phyloP scores from a whole-genome alignment of 768 basidiomycete genomes.

The Polyporus arcularius region DNA sequence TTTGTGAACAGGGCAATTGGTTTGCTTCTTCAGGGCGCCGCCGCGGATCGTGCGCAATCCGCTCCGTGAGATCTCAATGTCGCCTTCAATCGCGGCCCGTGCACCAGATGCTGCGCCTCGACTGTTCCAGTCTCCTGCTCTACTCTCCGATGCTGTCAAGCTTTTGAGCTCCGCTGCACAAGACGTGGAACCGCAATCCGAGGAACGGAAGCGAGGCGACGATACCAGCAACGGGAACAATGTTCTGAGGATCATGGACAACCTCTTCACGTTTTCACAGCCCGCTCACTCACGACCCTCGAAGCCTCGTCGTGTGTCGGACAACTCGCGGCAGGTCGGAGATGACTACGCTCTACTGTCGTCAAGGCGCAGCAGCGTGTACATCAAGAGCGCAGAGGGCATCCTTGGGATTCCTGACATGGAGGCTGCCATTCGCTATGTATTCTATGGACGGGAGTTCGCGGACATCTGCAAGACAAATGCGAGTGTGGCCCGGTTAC shows the following conservation, averaged over 20 bases:
- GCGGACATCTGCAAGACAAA: slow-evolving; percentile 60
- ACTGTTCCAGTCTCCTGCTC: slow-evolving; percentile 61
- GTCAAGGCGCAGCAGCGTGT: slow-evolving; percentile 56
- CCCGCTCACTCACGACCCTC: background rate
- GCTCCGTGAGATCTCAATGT: slow-evolving; percentile 48
- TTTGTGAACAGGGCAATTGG: slow-evolving; percentile 65
- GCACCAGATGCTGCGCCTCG: slow-evolving; percentile 30
- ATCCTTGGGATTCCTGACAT: slow-evolving; percentile 50
- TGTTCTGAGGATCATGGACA: slow-evolving; percentile 77
- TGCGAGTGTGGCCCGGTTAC: slow-evolving; percentile 54
- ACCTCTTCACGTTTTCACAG: slow-evolving; percentile 51
- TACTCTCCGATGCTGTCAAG: slow-evolving; percentile 73
- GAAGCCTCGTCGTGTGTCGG: slow-evolving; percentile 37
- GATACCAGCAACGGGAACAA: slow-evolving; percentile 60
- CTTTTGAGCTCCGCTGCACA: slow-evolving; percentile 62
- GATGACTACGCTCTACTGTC: slow-evolving; percentile 46
- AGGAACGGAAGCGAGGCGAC: slow-evolving; percentile 45
- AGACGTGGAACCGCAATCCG: slow-evolving; percentile 46
- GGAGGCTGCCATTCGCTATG: slow-evolving; percentile 64
- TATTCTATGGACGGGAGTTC: slow-evolving; percentile 39
- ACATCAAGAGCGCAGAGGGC: slow-evolving; percentile 53
- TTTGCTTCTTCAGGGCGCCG: slow-evolving; percentile 83
- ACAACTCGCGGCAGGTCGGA: slow-evolving; percentile 41
- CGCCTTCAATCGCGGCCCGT: slow-evolving; percentile 36
- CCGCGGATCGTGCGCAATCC: slow-evolving; percentile 69